Conservation (phyloP, 192 early-diverging fungal species). For the Fimicolochytrium jonesii region DNA sequence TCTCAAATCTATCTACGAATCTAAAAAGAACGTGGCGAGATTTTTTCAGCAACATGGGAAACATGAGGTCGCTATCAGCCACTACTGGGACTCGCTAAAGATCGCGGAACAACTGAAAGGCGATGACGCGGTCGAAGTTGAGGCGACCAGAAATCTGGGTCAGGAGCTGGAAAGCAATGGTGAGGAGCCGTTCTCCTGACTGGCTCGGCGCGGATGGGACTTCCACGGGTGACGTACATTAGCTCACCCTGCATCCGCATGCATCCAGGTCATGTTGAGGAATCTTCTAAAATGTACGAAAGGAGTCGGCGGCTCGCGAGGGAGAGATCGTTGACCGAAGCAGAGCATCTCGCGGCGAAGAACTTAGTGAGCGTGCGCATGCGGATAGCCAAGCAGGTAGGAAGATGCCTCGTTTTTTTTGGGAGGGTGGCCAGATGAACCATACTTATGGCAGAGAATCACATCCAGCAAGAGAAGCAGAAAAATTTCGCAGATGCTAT, state of each 20-base stretch:
- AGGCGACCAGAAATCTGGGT: constrained; percentile 37
- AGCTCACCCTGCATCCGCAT: no score
- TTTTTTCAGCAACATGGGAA: constrained; percentile 29
- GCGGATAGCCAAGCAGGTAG: constrained; percentile 36
- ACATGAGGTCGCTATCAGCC: constrained; percentile 16
- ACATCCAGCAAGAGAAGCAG: constrained; percentile 21
- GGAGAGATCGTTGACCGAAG: constrained; percentile 17
- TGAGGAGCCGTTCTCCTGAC: no score
- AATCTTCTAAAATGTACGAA: constrained; percentile 40
- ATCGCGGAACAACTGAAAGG: constrained; percentile 20
- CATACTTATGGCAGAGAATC: not conserved
- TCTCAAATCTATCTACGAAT: constrained; percentile 22
- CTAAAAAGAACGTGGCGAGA: constrained; percentile 34
- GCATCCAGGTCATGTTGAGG: constrained; percentile 31
- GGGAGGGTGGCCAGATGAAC: no score
- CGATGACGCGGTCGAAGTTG: constrained; percentile 31
- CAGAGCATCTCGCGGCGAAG: constrained; percentile 24
- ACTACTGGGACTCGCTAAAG: constrained; percentile 36
- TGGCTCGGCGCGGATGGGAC: no score
- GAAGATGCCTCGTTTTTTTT: not conserved
- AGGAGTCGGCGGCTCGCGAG: constrained; percentile 24
- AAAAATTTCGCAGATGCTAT: constrained; percentile 33
- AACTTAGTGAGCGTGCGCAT: constrained; percentile 32
- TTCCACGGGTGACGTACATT: no score
- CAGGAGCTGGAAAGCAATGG: constrained; percentile 28